Conservation (phyloP, 2,329 filamentous ascomycete genomes). For the Claviceps sp. region DNA sequence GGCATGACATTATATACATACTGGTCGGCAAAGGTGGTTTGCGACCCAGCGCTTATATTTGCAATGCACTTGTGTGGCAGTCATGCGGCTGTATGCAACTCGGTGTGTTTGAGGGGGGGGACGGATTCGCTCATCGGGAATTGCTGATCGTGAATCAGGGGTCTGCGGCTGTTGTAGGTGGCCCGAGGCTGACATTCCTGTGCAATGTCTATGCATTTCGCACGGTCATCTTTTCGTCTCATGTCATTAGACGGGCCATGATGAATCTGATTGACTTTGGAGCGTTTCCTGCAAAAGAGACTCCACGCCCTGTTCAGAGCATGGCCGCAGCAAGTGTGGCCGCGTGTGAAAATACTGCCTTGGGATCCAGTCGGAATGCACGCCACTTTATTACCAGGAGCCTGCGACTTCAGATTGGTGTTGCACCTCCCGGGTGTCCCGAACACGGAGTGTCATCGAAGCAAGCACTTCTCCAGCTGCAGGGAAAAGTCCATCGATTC, state of each 20-base stretch:
- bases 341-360: neutral
- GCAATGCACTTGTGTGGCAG: neutral
- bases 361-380: neutral
- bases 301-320: neutral
- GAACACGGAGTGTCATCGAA: slow-evolving; percentile 2
- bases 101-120: neutral
- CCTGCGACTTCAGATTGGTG: neutral
- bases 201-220: neutral
- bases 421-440: slow-evolving; percentile 1
- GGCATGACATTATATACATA: slow-evolving; percentile 2
- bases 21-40: neutral
- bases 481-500: neutral
- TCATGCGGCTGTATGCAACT: neutral
- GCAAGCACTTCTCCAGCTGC: neutral
- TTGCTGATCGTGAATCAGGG: neutral
- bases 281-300: neutral
- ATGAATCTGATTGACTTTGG: neutral
- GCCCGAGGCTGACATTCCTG: slow-evolving; percentile 1
- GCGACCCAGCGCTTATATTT: neutral
- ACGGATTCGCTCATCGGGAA: neutral
- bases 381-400: neutral
- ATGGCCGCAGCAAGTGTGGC: neutral
- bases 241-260: neutral
- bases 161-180: neutral
- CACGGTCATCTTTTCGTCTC: neutral